Base-by-base conservation (phyloP, 495 filamentous ascomycete species). In the Margaritispora aquatica region DNA sequence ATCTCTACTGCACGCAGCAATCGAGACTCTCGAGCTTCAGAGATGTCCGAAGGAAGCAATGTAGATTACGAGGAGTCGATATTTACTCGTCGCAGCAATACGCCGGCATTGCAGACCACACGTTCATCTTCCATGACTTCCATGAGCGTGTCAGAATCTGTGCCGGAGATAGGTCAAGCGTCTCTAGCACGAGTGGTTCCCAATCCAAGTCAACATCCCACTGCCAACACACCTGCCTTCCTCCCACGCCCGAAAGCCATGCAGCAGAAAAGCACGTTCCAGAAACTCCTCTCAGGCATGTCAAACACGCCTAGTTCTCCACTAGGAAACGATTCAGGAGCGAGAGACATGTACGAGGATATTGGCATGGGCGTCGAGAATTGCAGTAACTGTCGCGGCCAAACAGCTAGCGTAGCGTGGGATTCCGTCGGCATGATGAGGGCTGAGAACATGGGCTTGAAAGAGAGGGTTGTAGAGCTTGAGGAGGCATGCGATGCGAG, bases 381-480 rank as follows among this genome's bases (percentile, higher is more conserved):
- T 52, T 89, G 85, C 46, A 59, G 53, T 20, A 88, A 83, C 58
- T 88, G 85, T 66, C 68, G 81, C 65, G 82, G 88, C 1, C 74
- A 80, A 59, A 76, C 84, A 41, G 73, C 81, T 36, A 83, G 83
- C 26, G 79, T 89, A 57, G 87, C 85, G 13, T 87, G 88, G 88
- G 77, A 84, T 60, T 83, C 88, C 13, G 80, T 90, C 27, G 79
- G 84, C 2, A 61, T 89, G 47, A 69, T 93, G 58, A 79, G 87
- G 57, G 84, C 85, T 38, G 88, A 93, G 73, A 93, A 92, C 60
- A 77, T 76, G 61, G 80, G 80, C 7, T 69, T 92, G 48, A 92
- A 91, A 72, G 77, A 77, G 27, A 74, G 87, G 34, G 74, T 93
- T 0, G 80, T 81, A 0, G 76, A 86, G 59, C 67, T 92, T 1